Evolutionary conservation across 1,139 yeast genomes (phyloP), one percentile per base, ranked within the genome.

Genomic region (Lodderomyces theae): DNA sequence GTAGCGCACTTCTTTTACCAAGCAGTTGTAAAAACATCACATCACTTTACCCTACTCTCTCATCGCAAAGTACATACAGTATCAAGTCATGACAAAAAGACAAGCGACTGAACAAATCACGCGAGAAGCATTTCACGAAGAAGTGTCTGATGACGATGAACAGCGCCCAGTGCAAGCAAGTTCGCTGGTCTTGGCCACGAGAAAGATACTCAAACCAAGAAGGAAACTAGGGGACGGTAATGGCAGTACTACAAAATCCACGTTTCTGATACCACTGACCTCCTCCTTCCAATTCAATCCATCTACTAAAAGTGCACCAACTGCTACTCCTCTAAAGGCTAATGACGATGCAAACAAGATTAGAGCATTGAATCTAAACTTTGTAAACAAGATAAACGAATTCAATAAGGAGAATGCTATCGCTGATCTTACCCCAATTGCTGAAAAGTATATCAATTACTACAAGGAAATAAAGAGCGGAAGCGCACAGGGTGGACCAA

Each of bases 291-390:
- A 19, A 9, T 32, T 32, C 12, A 21, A 18, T 16, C 35, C 40
- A 16, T 3, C 41, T 22, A 15, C 34, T 10, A 19, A 32, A 2
- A 38, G 10, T 18, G 12, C 17, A 5, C 15, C 9, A 6, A 4
- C 31, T 8, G 12, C 4, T 28, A 11, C 18, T 4, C 31, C 9
- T 13, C 31, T 18, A 7, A 28, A 28, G n/a, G 31, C 31, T 15
- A 46, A 43, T 21, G 58, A 63, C 22, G 61, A 54, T 41, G 57
- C 66, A 32, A 64, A 61, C 12, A 78, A 79, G 52, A 57, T 81
- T 28, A 77, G 73, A 52, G 95, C 95, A 1, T 70, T 88, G 56
- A 87, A 87, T 57, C 75, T 77, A 19, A 79, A 74, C 45, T 84
- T 88, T 51, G 63, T 77, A 22, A 69, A 70, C 16, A 67, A 79